A percentile compares a stretch with the other conserved stretches of the same genome.
Evolutionary conservation across 768 basidiomycete species (phyloP).

Genomic region (Crucibulum laeve): DNA sequence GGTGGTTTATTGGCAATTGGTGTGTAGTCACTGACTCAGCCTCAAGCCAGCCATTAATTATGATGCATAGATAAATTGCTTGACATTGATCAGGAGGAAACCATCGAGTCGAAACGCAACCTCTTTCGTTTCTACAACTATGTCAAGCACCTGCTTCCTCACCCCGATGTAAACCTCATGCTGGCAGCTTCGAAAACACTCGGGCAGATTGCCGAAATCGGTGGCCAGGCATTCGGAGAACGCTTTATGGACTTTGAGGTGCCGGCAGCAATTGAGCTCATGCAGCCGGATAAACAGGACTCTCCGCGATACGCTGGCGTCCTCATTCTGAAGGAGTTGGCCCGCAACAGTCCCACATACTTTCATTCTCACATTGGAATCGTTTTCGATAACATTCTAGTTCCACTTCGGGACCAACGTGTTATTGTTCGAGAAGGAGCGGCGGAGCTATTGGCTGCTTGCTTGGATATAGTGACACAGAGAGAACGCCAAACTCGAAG

Average conservation of each 20-base stretch:
- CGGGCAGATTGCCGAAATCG: constrained; percentile 81
- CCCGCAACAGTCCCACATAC: constrained; percentile 80
- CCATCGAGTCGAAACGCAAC: constrained; percentile 74
- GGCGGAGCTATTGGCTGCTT: constrained; percentile 89
- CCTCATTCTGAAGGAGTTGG: constrained; percentile 90
- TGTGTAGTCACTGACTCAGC: constrained; percentile 25
- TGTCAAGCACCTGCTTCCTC: constrained; percentile 88
- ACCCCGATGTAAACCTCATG: constrained; percentile 92
- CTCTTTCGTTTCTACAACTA: constrained; percentile 90
- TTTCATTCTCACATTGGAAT: constrained; percentile 86
- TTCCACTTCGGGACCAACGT: constrained; percentile 83
- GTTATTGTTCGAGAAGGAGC: constrained; percentile 91
- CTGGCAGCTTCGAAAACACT: constrained; percentile 89
- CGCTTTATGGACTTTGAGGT: constrained; percentile 89
- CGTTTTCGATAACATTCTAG: constrained; percentile 90
- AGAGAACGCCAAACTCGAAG: constrained; percentile 65
- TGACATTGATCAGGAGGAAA: constrained; percentile 74
- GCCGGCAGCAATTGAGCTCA: constrained; percentile 73
- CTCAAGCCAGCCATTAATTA: constrained; percentile 4
- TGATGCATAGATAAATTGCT: constrained; percentile 59
- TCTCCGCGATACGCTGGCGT: constrained; percentile 90
- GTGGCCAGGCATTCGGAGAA: constrained; percentile 81
- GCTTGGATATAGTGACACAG: constrained; percentile 80
- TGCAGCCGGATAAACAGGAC: constrained; percentile 79
- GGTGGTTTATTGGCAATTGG: constrained; percentile 89